A percentile compares a stretch with the other conserved stretches of the same genome.
phyloP scores from a whole-genome alignment of 192 early-diverging fungal species.

The Oehlia diaphana region DNA sequence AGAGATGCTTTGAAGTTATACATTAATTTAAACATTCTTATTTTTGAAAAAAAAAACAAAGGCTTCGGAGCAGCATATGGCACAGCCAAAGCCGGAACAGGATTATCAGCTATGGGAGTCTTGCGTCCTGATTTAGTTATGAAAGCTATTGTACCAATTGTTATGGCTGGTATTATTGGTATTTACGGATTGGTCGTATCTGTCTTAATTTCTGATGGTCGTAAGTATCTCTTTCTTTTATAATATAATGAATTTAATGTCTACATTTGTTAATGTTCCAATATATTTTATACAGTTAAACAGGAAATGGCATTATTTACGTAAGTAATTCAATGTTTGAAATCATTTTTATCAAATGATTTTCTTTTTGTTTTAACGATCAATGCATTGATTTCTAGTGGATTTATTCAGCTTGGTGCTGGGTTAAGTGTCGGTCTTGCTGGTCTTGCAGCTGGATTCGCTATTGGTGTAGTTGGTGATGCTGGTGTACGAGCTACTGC shows the following conservation, averaged over 20 bases:
- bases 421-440: constrained; percentile 80
- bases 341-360: background rate
- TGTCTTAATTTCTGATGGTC: constrained; percentile 81
- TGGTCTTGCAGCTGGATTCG: constrained; percentile 87
- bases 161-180: constrained; percentile 99
- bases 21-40: constrained; percentile 3
- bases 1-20: too few relatives aligned
- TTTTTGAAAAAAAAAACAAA: constrained; percentile 33
- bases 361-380: background rate
- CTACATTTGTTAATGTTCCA: background rate
- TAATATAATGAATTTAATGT: background rate
- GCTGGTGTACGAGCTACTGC: constrained; percentile 81
- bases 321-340: constrained; percentile 31
- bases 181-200: constrained; percentile 98
- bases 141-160: constrained; percentile 88
- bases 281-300: constrained; percentile 26
- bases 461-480: constrained; percentile 90
- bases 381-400: constrained; percentile 31
- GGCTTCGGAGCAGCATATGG: constrained; percentile 92
- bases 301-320: constrained; percentile 66
- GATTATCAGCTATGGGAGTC: constrained; percentile 84
- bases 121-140: constrained; percentile 87
- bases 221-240: constrained; percentile 51
- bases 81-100: constrained; percentile 89
- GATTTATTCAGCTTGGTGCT: constrained; percentile 80